A percentile compares a stretch with the other conserved stretches of the same genome.
Evolutionary conservation across 2,329 filamentous ascomycete genomes (phyloP).

Genomic region (Trichoderma brevicompactum): DNA sequence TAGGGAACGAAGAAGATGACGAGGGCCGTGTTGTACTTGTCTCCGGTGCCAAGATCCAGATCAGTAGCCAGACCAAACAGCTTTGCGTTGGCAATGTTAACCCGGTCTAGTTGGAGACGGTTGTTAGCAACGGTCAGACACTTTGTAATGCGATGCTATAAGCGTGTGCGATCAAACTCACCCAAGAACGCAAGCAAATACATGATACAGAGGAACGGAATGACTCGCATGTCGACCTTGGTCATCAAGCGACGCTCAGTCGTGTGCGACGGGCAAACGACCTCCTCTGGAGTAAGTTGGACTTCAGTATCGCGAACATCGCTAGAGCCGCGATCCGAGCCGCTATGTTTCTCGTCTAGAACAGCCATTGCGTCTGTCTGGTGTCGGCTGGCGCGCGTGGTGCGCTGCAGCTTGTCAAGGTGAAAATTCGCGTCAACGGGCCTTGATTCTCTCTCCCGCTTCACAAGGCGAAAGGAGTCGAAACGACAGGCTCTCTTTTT

Average conservation of each 20-base stretch:
- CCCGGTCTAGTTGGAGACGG: slow-evolving; percentile 54
- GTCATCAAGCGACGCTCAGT: slow-evolving; percentile 68
- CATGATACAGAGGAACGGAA: slow-evolving; percentile 74
- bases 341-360: slow-evolving; percentile 32
- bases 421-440: background rate
- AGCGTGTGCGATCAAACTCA: slow-evolving; percentile 33
- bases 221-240: slow-evolving; percentile 71
- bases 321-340: slow-evolving; percentile 28
- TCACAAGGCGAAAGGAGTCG: background rate
- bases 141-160: background rate
- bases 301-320: slow-evolving; percentile 24
- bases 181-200: slow-evolving; percentile 72
- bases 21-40: slow-evolving; percentile 74
- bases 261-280: slow-evolving; percentile 56
- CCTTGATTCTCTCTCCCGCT: background rate
- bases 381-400: background rate
- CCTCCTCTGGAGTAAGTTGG: background rate
- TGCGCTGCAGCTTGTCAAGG: slow-evolving; percentile 6
- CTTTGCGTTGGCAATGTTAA: slow-evolving; percentile 80
- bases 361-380: slow-evolving; percentile 31
- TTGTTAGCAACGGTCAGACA: background rate
- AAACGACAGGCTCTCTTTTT: background rate
- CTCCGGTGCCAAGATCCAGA: slow-evolving; percentile 55
- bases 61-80: slow-evolving; percentile 68
- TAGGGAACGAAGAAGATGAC: slow-evolving; percentile 86